phyloP scores from a whole-genome alignment of 805 yeast species.

The Kodamaea jinghongensis region DNA sequence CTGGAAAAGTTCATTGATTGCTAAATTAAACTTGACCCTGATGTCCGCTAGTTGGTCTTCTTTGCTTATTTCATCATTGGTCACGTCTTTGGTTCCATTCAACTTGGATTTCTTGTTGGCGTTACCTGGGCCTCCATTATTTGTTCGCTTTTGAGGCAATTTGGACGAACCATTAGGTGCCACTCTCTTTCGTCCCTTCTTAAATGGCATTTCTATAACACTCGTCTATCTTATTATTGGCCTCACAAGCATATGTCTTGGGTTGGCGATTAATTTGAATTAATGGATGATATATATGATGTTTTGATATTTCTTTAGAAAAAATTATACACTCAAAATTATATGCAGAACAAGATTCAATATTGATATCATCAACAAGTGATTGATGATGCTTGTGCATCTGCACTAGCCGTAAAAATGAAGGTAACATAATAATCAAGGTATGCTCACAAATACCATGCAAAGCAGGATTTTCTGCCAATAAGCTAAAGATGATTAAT shows the following conservation, averaged over 20 bases:
- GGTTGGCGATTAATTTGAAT: not conserved
- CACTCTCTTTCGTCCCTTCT: constrained; percentile 11
- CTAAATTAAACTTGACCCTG: constrained; percentile 44
- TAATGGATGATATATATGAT: not conserved
- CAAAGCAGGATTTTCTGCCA: too few relatives aligned
- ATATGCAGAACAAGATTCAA: constrained; percentile 3
- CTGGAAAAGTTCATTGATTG: constrained; percentile 63
- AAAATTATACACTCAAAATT: constrained; percentile 2
- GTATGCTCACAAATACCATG: too few relatives aligned
- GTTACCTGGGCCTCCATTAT: not conserved
- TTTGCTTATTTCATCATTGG: constrained; percentile 8
- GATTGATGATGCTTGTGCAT: not conserved
- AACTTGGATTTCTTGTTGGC: constrained; percentile 1
- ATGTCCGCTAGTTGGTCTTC: constrained; percentile 38
- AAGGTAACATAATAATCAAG: too few relatives aligned
- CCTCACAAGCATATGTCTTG: too few relatives aligned
- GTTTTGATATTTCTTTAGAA: constrained; percentile 5
- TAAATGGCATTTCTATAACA: constrained; percentile 6
- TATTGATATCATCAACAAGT: not conserved
- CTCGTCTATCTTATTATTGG: too few relatives aligned
- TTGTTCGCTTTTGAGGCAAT: constrained; percentile 5
- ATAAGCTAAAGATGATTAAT: not conserved
- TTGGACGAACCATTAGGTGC: constrained; percentile 1
- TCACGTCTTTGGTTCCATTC: constrained; percentile 1
- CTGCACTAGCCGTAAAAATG: too few relatives aligned